Conservation (phyloP, 1,139 yeast genomes). For the Geotrichum reessii region DNA sequence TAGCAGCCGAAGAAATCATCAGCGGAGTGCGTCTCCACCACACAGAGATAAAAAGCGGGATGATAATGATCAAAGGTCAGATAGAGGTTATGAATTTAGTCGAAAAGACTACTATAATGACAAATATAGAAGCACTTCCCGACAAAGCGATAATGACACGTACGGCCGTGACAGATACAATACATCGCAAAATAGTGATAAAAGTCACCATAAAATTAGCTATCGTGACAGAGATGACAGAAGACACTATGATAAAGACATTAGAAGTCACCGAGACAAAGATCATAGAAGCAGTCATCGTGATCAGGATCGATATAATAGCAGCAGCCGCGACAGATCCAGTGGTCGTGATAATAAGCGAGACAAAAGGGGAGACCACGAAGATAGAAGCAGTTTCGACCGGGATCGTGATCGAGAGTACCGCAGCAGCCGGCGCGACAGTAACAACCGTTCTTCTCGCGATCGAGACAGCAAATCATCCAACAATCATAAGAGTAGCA, state of each 20-base stretch:
- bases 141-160: not conserved
- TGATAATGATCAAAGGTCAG: conserved; percentile 11
- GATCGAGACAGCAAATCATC: conserved; percentile 3
- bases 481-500: too few species aligned
- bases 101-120: conserved; percentile 14
- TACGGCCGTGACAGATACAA: not conserved
- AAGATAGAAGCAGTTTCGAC: not conserved
- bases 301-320: conserved; percentile 10
- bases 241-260: conserved; percentile 5
- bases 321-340: conserved; percentile 15
- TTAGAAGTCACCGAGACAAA: conserved; percentile 6
- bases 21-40: not conserved
- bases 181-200: not conserved
- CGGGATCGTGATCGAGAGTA: not conserved
- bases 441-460: conserved; percentile 1
- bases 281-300: conserved; percentile 3
- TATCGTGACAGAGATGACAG: conserved; percentile 16
- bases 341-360: conserved; percentile 9
- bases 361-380: conserved; percentile 7
- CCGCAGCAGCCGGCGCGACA: not conserved
- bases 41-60: not conserved
- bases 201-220: not conserved
- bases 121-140: conserved; percentile 1
- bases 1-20: not conserved
- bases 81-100: conserved; percentile 10